Evolutionary conservation across 768 basidiomycete genomes (phyloP), one percentile per base, ranked within the genome.

Genomic region (Auricularia cornea): DNA sequence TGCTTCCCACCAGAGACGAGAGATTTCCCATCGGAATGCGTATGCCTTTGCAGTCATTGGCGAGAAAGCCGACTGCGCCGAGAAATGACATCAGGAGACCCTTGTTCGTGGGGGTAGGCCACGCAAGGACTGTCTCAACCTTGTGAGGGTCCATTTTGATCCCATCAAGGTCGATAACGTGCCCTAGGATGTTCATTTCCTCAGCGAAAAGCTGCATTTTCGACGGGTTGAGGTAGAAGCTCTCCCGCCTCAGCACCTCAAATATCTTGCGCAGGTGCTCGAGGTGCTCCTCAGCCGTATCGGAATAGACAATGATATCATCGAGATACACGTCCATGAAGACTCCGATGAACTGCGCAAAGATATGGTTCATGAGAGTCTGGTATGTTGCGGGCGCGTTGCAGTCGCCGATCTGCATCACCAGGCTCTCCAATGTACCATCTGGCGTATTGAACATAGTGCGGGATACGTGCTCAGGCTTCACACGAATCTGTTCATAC

Each of bases 21-120:
- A 81, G 65, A 0, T 75, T 60, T 3, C 71, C 74, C 74, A 81
- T 78, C 2, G 78, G 78, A 1, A 79, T 74, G 0, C 74, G 67
- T 2, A 81, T 64, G 0, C 65, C 65, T 0, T 68, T 63, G 2
- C 74, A 67, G 30, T 78, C 76, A 57, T 38, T 57, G 0, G 62
- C 77, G 0, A 81, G 64, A 69, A 70, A 77, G 0, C 68, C 68
- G 3, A 73, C 72, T 0, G 69, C 62, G 0, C 77, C 74, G 0
- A 75, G 59, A 59, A 80, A 80, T 0, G 74, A 73, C 0, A 68
- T 63, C 0, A 80, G 62, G n/a, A 77, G 65, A 23, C 73, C 76
- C 1, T 71, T 69, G 0, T 65, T 68, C 1, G 30, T 66, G 0
- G 76, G 77, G 0, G 20, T 29, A 0, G 72, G 74, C 76, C 76